phyloP scores from a whole-genome alignment of 495 filamentous ascomycete genomes.

The Tuber calosporum region DNA sequence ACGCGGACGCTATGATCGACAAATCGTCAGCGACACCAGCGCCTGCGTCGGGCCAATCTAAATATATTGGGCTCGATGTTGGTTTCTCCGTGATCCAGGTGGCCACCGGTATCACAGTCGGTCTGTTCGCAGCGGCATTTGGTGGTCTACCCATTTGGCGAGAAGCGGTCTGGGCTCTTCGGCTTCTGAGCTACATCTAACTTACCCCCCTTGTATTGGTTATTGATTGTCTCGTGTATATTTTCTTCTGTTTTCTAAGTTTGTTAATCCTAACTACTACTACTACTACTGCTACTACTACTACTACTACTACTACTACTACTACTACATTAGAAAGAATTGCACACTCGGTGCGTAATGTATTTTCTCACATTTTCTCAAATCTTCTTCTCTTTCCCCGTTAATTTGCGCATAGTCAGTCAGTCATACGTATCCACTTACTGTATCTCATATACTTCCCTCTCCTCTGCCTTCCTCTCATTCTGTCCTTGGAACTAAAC shows the following conservation, averaged over 20 bases:
- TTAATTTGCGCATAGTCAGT: neutral
- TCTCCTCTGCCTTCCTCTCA: neutral
- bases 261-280: neutral
- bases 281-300: neutral
- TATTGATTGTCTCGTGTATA: neutral
- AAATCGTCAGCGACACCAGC: slow-evolving; percentile 42
- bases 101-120: slow-evolving; percentile 87
- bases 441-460: neutral
- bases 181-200: slow-evolving; percentile 56
- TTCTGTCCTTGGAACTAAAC: neutral
- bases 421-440: neutral
- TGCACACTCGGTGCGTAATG: neutral
- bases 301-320: neutral
- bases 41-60: slow-evolving; percentile 42
- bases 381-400: neutral
- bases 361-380: neutral
- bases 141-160: slow-evolving; percentile 84
- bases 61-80: slow-evolving; percentile 72
- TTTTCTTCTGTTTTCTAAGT: too few species aligned
- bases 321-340: neutral
- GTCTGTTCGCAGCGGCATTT: slow-evolving; percentile 76
- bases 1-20: slow-evolving; percentile 68
- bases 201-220: neutral
- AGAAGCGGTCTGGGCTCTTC: slow-evolving; percentile 81
- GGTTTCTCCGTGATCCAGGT: slow-evolving; percentile 83